Base-by-base conservation (phyloP, 1,139 yeast species). In the Scheffersomyces quercinus region DNA sequence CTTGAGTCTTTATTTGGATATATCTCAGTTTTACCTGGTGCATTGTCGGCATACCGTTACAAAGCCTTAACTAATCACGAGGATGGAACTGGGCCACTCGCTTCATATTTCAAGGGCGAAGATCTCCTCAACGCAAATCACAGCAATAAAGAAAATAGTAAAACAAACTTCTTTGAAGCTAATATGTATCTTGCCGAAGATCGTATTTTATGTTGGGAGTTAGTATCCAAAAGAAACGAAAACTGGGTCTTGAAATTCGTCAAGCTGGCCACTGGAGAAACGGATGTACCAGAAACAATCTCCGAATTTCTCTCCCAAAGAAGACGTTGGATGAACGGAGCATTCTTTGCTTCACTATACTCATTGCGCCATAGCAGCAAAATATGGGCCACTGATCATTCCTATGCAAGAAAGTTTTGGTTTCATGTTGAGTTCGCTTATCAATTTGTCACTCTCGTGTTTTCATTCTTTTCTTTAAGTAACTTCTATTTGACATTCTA, bases 161-260 rank as follows among this genome's bases (percentile, higher is more conserved):
- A 73, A 45, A 67, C 75, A 15, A 95, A 89, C 56, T 91, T 93
- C 45, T 93, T 93, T 59, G 90, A 95, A 39, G 96, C 97, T 3
- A 93, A 93, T 63, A 93, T 93, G 98, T 93, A 93, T 60, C 73
- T 93, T 46, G 99, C 99, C 0, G 99, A 93, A 68, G 99, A 93
- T 67, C 85, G 99, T 70, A 91, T 93, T 55, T 70, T 93, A 51
- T 93, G 98, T 67, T 93, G 98, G 97, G 99, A 93, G 64, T 75
- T 93, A 44, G 95, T 93, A 10, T 96, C 98, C 5, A 91, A 93
- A 59, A 79, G 75, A 53, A 80, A 83, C 48, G 93, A 89, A 40
- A 85, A 83, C 59, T 93, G 99, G 99, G 88, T 93, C 24, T 73
- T 93, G 55, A 89, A 89, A 60, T 91, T 91, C 62, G 98, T 93